Base-by-base conservation (phyloP, 306 rosid species). In the Dalbergia oliveri region DNA sequence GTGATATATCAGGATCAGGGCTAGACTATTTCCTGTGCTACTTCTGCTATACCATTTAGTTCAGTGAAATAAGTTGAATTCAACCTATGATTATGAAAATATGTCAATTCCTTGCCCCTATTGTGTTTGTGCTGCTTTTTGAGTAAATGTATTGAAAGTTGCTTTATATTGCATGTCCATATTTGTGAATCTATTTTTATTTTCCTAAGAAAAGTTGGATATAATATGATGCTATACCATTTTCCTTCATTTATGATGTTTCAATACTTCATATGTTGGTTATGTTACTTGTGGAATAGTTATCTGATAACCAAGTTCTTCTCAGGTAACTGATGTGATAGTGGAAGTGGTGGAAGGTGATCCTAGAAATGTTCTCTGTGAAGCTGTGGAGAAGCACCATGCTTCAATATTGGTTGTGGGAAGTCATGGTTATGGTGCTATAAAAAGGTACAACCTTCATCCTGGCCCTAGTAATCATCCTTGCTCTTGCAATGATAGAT, bases 361-460 rank as follows among this genome's bases (percentile, higher is more conserved):
- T 78, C 82, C 93, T 8, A 87, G 93, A 82, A 87, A 89, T 76
- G 94, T 89, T 78, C 86, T 93, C 0, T 91, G 97, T 31, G 91
- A 93, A 4, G 86, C 87, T 9, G 97, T 89, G 71, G 92, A 86
- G 5, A 91, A 73, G 51, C 77, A 93, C 83, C 91, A 73, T 33
- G 97, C 97, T 39, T 79, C 97, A 15, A 9, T 91, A 16, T 79
- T 93, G 88, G 93, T 93, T 62, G 87, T 91, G 73, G 97, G 97
- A 3, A 93, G 97, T 80, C 94, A 91, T 76, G 97, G 94, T 53
- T 88, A 93, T 77, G 97, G 97, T 16, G 93, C 91, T 65, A 66
- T 94, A 33, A 92, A 90, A 86, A 90, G 98, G 98, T 90, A 80
- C 4, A 21, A 0, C 12, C 12, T 73, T 72, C 21, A 5, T 59